phyloP scores from a whole-genome alignment of 176 grass and related monocot species.

The Triticum dicoccoides region DNA sequence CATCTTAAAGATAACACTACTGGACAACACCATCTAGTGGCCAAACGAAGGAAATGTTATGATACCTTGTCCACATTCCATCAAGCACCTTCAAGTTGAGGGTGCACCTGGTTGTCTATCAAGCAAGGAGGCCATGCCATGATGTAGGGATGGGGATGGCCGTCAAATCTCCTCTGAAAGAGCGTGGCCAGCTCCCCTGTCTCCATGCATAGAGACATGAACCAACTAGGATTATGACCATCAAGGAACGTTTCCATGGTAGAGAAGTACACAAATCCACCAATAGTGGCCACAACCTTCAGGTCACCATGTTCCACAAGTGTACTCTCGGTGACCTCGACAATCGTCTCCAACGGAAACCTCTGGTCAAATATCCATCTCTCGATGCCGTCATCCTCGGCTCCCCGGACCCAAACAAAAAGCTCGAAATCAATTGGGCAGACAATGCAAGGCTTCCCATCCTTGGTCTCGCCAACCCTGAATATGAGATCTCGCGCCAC shows the following conservation, averaged over 20 bases:
- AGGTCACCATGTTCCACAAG: neutral
- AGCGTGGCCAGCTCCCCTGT: neutral
- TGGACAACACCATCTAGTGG: neutral
- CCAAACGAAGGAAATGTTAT: neutral
- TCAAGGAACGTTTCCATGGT: neutral
- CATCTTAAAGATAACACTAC: neutral
- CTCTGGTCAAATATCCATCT: neutral
- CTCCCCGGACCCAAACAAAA: neutral
- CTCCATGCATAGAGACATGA: neutral
- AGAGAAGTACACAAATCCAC: neutral
- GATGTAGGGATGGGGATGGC: neutral
- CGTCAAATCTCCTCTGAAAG: neutral
- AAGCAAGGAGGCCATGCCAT: constrained; percentile 1
- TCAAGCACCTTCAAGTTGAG: neutral
- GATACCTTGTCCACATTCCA: neutral
- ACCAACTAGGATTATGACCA: neutral
- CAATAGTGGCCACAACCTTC: neutral
- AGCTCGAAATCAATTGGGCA: neutral
- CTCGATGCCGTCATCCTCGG: neutral
- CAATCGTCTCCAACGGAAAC: neutral
- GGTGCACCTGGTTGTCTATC: neutral
- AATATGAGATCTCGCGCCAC: neutral
- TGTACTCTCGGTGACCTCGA: neutral
- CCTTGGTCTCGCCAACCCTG: neutral
- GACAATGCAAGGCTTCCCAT: neutral